Evolutionary conservation across 805 yeast species (phyloP), one percentile per base, ranked within the genome.

Genomic region (Candida andamanensis): DNA sequence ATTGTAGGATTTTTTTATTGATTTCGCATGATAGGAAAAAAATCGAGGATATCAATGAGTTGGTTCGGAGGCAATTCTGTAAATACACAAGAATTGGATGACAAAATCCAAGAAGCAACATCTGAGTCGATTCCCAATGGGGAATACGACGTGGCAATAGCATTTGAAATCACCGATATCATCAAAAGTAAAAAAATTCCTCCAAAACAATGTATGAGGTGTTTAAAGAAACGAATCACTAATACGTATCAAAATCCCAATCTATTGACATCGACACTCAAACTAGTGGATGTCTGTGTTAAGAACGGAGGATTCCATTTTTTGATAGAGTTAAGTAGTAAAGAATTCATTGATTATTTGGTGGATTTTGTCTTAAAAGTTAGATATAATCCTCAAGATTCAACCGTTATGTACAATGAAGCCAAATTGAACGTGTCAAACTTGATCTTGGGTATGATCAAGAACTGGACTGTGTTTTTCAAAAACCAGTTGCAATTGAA

Each of bases 281-380:
- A 81, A 49, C 63, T 92, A 40, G 67, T 81, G 19, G 97, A 92
- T 47, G 71, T 85, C 28, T 84, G 95, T 58, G 80, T 90, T 34
- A 92, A 92, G 59, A 92, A 92, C 53, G 89, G 96, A 28, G 98
- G 98, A 6, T 67, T 68, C 29, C 95, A 85, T 46, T 89, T 92
- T 47, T 66, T 90, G 15, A 67, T 63, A 14, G 96, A 86, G 47
- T 67, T 89, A 18, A 75, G 90, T 20, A 72, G 89, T 7, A 76
- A 86, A 41, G 97, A 90, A 53, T 90, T 90, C 43, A 72, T 87
- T 61, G 95, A 84, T 53, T 78, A 85, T 16, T 60, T 85, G 40
- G 80, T 78, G n/a, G 68, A 62, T 32, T 56, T 51, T 27, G 53
- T 64, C 4, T 55, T 65, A 32, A 58, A 64, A 28, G 52, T 52